phyloP scores from a whole-genome alignment of 2,329 filamentous ascomycete species.

The Ceratocystis papillata region DNA sequence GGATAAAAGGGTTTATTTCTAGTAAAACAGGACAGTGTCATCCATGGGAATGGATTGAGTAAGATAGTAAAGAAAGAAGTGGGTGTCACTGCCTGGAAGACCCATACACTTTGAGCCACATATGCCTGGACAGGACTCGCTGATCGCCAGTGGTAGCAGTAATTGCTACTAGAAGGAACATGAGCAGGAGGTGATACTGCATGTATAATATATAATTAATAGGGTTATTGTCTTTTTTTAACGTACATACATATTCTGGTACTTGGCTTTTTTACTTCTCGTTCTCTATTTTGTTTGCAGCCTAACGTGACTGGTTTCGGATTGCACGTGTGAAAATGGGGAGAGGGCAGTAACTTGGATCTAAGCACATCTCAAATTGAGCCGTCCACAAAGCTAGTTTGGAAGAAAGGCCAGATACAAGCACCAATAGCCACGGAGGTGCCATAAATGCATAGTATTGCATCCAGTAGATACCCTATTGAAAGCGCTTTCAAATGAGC shows the following conservation, averaged over 20 bases:
- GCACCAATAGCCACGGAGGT: background rate
- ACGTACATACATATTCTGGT: background rate
- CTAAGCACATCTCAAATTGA: constrained; percentile 1
- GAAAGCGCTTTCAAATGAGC: constrained; percentile 20
- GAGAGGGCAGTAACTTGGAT: background rate
- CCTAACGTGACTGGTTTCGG: background rate
- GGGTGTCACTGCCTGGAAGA: background rate
- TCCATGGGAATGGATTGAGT: too few relatives aligned
- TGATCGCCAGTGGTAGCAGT: background rate
- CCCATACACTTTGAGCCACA: background rate
- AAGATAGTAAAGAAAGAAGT: too few relatives aligned
- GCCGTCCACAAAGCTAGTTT: constrained; percentile 1
- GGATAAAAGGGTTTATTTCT: background rate
- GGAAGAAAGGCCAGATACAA: background rate
- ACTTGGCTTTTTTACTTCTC: background rate
- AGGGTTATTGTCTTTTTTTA: background rate
- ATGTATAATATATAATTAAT: background rate
- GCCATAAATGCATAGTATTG: background rate
- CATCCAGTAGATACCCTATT: background rate
- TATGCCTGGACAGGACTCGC: background rate
- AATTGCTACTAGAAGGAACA: background rate
- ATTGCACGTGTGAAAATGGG: background rate
- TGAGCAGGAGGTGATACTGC: background rate
- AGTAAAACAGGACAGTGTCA: background rate
- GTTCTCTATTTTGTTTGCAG: background rate